Base-by-base conservation (phyloP, 2,329 filamentous ascomycete species). In the Westerdykella aurantiaca region DNA sequence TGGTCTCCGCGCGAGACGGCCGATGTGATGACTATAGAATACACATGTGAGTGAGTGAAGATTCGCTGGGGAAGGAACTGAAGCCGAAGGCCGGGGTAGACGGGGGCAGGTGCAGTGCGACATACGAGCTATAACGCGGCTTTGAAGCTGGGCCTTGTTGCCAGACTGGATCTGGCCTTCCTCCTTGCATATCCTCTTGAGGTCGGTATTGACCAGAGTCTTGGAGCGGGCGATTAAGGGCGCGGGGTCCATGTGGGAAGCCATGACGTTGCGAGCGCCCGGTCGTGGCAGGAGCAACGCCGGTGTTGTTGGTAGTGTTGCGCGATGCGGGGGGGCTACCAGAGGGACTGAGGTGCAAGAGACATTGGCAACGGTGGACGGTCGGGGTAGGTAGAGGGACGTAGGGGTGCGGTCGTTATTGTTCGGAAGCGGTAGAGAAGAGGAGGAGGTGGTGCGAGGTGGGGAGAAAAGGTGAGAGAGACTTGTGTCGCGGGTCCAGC, bases 71-170 rank as follows among this genome's bases (percentile, higher is more conserved):
- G 6, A 16, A 14, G 33, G 33, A 14, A 5, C 3, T 3, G 12
- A 33, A 21, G 18, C 18, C 17, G 12, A 17, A 17, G 35, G 17
- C 4, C 3, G 31, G 31, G 31, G 31, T 33, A 14, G 14, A 33
- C 3, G 12, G 12, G 46, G 45, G 38, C 39, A 49, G 45, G 41
- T 44, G 49, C 38, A 44, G 42, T 47, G 45, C 44, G 53, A 81
- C 86, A 69, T 75, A 97, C 93, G 79, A 46, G 80, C 74, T 50
- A 85, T 80, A 48, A 96, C 86, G 57, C 91, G 83, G 46, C 73
- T 72, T 69, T 95, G 89, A 47, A 97, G 73, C 34, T 86, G 79
- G 29, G 82, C 80, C 74, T 98, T 98, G 58, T 93, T 84, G 16
- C 93, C 93, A 22, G 84, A 86, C 52, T 80, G 78, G 31, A 95